These are phyloP conservation scores for Aspergillus mulundensis DNA, from an alignment of 495 filamentous ascomycete species.

Conservation along the genomic window DNA sequence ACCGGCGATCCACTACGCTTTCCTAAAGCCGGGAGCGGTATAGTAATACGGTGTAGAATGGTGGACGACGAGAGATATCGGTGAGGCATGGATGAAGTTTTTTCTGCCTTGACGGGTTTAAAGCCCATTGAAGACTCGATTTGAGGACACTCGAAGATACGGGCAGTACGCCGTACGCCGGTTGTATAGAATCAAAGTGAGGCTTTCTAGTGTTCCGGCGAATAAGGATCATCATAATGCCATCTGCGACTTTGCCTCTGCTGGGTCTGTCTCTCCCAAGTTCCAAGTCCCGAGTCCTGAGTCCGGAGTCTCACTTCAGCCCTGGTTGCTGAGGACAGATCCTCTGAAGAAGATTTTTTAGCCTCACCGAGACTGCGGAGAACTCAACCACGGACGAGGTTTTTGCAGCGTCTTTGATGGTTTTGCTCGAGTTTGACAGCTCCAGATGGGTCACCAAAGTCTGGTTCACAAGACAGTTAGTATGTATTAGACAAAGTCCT, in stretches of 20 bases:
- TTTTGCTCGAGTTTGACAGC: not conserved
- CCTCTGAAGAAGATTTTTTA: conserved; percentile 3
- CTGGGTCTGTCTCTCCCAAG: not conserved
- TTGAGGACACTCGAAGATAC: too few relatives aligned
- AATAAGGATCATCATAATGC: not conserved
- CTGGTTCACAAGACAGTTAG: not conserved
- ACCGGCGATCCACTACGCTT: conserved; percentile 4
- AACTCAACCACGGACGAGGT: not conserved
- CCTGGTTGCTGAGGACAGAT: not conserved
- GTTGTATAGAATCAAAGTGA: not conserved
- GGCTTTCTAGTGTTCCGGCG: not conserved
- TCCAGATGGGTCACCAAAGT: not conserved
- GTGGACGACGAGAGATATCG: conserved; percentile 1
- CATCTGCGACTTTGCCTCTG: not conserved
- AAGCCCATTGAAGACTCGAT: not conserved
- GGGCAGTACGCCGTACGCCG: too few relatives aligned
- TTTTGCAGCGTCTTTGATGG: not conserved
- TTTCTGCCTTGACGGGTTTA: not conserved
- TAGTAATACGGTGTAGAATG: not conserved
- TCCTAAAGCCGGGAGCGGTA: conserved; percentile 3
- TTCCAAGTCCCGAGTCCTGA: not conserved
- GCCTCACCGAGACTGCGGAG: conserved; percentile 3
- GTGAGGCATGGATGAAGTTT: not conserved
- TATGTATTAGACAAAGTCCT: not conserved
- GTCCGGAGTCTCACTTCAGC: not conserved